phyloP scores from a whole-genome alignment of 306 rosid genomes.

The Rosa persica region DNA sequence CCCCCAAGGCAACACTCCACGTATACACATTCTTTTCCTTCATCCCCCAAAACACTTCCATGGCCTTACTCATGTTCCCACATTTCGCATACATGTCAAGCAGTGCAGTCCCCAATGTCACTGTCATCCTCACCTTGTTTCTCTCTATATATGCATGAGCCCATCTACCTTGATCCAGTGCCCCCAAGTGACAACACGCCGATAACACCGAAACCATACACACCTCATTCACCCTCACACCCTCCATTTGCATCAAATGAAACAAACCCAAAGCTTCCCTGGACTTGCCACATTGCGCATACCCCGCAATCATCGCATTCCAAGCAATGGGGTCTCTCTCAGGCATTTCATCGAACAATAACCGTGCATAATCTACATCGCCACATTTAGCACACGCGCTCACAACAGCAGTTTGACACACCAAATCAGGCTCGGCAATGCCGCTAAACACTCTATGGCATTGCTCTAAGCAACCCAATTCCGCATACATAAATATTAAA shows the following conservation, averaged over 20 bases:
- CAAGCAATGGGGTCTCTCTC: conserved; percentile 43
- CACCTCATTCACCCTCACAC: conserved; percentile 56
- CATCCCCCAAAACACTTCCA: conserved; percentile 59
- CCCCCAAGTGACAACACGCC: conserved; percentile 51
- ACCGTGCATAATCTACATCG: conserved; percentile 40
- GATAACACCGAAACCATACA: conserved; percentile 61
- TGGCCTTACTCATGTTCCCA: conserved; percentile 56
- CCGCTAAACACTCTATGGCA: conserved; percentile 37
- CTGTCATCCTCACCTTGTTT: conserved; percentile 41
- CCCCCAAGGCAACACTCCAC: conserved; percentile 62
- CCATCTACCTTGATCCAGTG: conserved; percentile 66
- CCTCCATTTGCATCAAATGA: conserved; percentile 52
- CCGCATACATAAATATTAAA: conserved; percentile 54
- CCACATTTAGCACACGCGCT: conserved; percentile 50
- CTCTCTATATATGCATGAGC: conserved; percentile 57
- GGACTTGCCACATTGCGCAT: conserved; percentile 48
- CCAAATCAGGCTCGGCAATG: conserved; percentile 41
- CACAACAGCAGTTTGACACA: conserved; percentile 53
- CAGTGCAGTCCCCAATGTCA: conserved; percentile 53
- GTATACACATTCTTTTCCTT: conserved; percentile 59
- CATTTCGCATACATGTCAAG: conserved; percentile 69
- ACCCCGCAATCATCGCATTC: conserved; percentile 62
- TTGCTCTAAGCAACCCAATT: conserved; percentile 44
- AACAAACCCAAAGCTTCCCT: conserved; percentile 54
- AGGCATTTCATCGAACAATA: conserved; percentile 64